Percentiles rank a stretch among this genome's conserved stretches.
Conservation (phyloP, 2,329 filamentous ascomycete species). For the Stagonosporopsis vannaccii region DNA sequence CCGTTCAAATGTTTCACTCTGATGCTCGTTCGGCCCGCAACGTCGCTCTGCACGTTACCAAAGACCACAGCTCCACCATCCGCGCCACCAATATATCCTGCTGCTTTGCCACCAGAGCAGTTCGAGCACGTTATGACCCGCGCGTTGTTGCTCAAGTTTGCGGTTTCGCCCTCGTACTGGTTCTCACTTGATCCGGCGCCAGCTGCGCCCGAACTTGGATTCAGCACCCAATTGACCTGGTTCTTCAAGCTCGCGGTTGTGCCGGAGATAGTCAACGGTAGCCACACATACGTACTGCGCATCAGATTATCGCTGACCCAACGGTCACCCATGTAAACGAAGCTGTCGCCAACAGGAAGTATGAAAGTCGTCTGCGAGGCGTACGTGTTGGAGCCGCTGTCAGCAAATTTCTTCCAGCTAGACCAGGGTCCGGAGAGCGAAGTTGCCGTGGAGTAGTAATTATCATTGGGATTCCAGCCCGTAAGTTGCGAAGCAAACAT, state of each 20-base stretch:
- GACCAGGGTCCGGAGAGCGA: constrained; percentile 68
- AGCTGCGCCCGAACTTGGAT: constrained; percentile 56
- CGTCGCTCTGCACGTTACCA: constrained; percentile 53
- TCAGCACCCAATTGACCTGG: constrained; percentile 63
- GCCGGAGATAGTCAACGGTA: constrained; percentile 64
- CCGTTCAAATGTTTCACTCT: constrained; percentile 65
- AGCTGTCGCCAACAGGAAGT: constrained; percentile 54
- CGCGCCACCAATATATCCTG: constrained; percentile 56
- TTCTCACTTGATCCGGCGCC: constrained; percentile 55
- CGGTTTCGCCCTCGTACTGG: constrained; percentile 61
- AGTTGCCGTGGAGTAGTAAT: constrained; percentile 67
- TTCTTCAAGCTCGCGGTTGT: constrained; percentile 60
- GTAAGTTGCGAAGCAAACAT: constrained; percentile 65
- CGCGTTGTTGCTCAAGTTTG: constrained; percentile 56
- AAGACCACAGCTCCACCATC: constrained; percentile 63
- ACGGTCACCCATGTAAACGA: constrained; percentile 72
- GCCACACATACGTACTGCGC: constrained; percentile 69
- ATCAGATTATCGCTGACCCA: constrained; percentile 69
- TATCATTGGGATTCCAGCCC: constrained; percentile 68
- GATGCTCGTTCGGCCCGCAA: constrained; percentile 59
- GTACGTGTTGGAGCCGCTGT: constrained; percentile 65
- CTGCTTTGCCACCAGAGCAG: constrained; percentile 60
- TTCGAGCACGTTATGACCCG: constrained; percentile 56
- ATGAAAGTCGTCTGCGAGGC: constrained; percentile 68
- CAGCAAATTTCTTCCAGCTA: constrained; percentile 65